A percentile compares a stretch with the other conserved stretches of the same genome.
phyloP scores from a whole-genome alignment of 257 asterid species.

The Solanum bulbocastanum region DNA sequence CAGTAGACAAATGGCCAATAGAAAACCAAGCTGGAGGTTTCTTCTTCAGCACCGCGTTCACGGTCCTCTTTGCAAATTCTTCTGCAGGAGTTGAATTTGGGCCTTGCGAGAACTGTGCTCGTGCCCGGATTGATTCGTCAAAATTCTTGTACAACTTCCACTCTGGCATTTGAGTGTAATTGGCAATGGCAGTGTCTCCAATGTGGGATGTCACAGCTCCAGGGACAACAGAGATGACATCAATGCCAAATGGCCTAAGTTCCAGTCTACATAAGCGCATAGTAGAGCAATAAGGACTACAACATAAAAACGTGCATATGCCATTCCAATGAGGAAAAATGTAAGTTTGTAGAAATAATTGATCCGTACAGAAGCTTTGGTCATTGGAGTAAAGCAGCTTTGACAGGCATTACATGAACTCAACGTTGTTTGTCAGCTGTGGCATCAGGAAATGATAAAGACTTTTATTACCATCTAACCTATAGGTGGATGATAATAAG shows the following conservation, averaged over 20 bases:
- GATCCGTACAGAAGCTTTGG: neutral
- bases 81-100: constrained; percentile 61
- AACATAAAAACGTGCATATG: neutral
- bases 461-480: neutral
- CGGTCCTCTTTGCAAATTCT: constrained; percentile 75
- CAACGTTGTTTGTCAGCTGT: neutral
- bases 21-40: constrained; percentile 74
- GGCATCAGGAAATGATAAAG: neutral
- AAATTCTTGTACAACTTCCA: constrained; percentile 79
- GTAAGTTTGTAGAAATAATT: neutral
- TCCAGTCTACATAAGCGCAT: constrained; percentile 21
- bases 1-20: constrained; percentile 50
- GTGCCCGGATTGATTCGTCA: constrained; percentile 48
- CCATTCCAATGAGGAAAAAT: neutral
- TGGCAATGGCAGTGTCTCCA: constrained; percentile 51
- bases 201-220: constrained; percentile 76
- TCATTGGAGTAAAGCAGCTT: neutral
- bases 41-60: constrained; percentile 51
- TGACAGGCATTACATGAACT: neutral
- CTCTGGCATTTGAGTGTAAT: constrained; percentile 64
- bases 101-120: constrained; percentile 61
- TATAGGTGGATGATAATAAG: neutral
- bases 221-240: constrained; percentile 68
- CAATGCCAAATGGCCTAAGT: constrained; percentile 42
- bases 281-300: neutral